These are phyloP conservation scores for Flaveria robusta DNA, from an alignment of 129 eudicot species.

Conservation along the genomic window DNA sequence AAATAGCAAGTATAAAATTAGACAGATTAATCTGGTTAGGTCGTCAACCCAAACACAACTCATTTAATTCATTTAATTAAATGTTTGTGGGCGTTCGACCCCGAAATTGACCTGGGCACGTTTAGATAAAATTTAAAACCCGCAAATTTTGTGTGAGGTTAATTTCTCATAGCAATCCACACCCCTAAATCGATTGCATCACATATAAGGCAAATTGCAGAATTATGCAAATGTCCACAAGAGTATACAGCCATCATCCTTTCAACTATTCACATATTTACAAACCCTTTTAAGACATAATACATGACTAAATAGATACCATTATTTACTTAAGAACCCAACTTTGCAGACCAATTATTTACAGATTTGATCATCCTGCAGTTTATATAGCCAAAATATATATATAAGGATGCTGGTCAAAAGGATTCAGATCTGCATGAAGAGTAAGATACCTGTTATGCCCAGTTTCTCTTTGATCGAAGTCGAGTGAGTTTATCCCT, in stretches of 20 bases:
- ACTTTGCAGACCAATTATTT: conserved; percentile 35
- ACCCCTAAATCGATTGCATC: not conserved
- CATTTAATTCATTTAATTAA: no score
- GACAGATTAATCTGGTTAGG: no score
- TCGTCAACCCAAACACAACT: no score
- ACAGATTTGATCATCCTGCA: conserved; percentile 30
- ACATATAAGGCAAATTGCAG: not conserved
- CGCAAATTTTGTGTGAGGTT: no score
- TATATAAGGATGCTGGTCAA: not conserved
- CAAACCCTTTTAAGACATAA: conserved; percentile 13
- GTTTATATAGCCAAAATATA: not conserved
- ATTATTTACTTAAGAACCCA: conserved; percentile 34
- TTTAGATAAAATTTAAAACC: no score
- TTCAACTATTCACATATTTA: conserved; percentile 41
- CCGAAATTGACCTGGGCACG: no score
- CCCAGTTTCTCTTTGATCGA: conserved; percentile 84
- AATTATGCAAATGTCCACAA: conserved; percentile 11
- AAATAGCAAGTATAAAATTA: no score
- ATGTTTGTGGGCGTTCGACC: no score
- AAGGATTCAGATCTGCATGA: not conserved
- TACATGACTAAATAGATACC: conserved; percentile 15
- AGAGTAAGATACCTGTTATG: conserved; percentile 48
- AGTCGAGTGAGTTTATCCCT: conserved; percentile 77
- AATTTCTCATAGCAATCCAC: not conserved
- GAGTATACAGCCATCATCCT: conserved; percentile 24